Evolutionary conservation across 345 rosid genomes (phyloP), one percentile per base, ranked within the genome.

Genomic region (Lepidium sativum): DNA sequence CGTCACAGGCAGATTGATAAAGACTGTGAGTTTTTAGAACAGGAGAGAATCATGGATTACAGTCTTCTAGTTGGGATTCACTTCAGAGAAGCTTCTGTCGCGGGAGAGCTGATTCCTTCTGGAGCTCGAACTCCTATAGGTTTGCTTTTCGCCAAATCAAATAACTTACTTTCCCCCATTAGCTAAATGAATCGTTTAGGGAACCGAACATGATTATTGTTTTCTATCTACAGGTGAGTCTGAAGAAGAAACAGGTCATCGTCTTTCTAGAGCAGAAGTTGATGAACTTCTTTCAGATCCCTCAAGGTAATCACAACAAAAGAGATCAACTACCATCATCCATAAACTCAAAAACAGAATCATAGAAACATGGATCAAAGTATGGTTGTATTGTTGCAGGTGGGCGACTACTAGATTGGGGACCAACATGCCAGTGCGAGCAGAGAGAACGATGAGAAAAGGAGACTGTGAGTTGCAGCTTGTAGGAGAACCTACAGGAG

Each of bases 1-100:
- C 33, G 41, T 35, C 17, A 42, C 82, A 92, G 97, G 80, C 98
- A 92, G 84, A 74, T 86, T 17, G 96, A 92, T 66, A 84, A 84
- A 70, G 98, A 92, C 25, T 89, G 98, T 41, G 98, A 92, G 74
- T 80, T 92, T 67, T 83, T 92, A 35, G 98, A 87, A 62, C 98
- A 89, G 18, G 98, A 87, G 75, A 89, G 95, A 63, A 92, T 90
- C 27, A 92, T 92, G 98, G 98, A 92, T 74, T 92, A 92, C 35
- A 92, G 98, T 77, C 87, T 92, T 31, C 64, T 92, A 42, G 95
- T 92, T 37, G 98, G 98, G 37, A 90, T 92, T 76, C 94, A 89
- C 52, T 92, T 92, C 69, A 80, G 86, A 79, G 91, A 87, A 63
- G 81, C 83, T 52, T 63, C 95, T 4, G 67, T 71, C 2, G 71